Evolutionary conservation across 805 yeast genomes (phyloP).

Genomic region (Candida argentea): DNA sequence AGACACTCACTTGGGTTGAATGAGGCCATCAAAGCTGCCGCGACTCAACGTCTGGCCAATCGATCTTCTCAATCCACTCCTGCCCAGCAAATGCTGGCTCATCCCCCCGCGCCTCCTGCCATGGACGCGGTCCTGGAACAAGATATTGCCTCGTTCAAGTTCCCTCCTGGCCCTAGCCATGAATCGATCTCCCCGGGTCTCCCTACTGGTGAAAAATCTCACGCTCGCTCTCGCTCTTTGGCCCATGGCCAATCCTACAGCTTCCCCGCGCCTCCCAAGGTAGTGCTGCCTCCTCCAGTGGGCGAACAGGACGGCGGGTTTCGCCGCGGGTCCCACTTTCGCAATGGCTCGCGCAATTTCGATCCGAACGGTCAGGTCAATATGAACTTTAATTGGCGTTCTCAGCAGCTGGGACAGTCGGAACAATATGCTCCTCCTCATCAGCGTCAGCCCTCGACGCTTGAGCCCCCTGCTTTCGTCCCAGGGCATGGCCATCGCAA

Average conservation of each 20-base stretch:
- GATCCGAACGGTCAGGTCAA: conserved; percentile 22
- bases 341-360: conserved; percentile 28
- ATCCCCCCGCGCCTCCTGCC: not conserved
- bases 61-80: conserved; percentile 16
- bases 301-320: conserved; percentile 30
- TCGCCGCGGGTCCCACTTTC: conserved; percentile 29
- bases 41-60: conserved; percentile 55
- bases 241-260: conserved; percentile 43
- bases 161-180: conserved; percentile 34
- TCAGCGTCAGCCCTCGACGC: conserved; percentile 17
- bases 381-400: conserved; percentile 59
- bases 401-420: conserved; percentile 34
- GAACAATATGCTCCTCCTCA: conserved; percentile 8
- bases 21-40: conserved; percentile 97
- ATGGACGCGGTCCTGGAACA: conserved; percentile 2
- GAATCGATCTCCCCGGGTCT: conserved; percentile 5
- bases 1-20: conserved; percentile 86
- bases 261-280: conserved; percentile 59
- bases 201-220: conserved; percentile 7
- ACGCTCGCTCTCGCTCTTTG: conserved; percentile 28
- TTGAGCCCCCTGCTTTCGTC: conserved; percentile 41
- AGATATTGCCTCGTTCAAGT: conserved; percentile 34
- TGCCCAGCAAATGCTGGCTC: too few relatives aligned
- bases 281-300: conserved; percentile 30
- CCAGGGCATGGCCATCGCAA: conserved; percentile 74